Evolutionary conservation across 345 rosid genomes (phyloP), one percentile per base, ranked within the genome.

Genomic region (Citrus trifoliata): DNA sequence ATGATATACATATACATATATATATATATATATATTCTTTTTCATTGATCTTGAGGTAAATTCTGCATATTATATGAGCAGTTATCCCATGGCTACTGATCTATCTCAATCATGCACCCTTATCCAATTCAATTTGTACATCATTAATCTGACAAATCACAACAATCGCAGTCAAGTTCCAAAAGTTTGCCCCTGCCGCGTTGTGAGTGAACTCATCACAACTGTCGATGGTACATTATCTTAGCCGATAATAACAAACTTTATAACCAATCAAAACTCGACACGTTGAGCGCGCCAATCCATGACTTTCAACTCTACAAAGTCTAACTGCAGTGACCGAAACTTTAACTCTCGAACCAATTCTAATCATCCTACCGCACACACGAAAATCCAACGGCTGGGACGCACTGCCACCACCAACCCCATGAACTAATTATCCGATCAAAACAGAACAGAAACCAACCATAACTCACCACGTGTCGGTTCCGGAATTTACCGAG

Each of bases 301-400:
- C 78, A 0, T 27, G 30, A 68, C 64, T 42, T 37, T 51, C 27
- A 32, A 64, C 59, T 33, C 38, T n/a, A 7, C 7, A 70, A 13
- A 46, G 51, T 46, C 51, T 3, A 46, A 74, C 83, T 69, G 81
- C 78, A 73, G 88, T 80, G 71, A 86, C 76, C 77, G 64, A 83
- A 78, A 76, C 79, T 51, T 51, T 77, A 67, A 79, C 75, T 33
- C 59, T 51, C 25, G 21, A 35, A 21, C 51, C 33, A 14, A 19
- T 35, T 19, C 51, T 13, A 46, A 14, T 10, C 6, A 60, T 35
- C 80, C 79, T 35, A 25, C n/a, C 7, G 37, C 46, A 56, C 14
- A 4, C 25, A 8, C 35, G 35, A 46, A 59, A 28, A 91, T 93
- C 95, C 71, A 82, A 90, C 90, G 96, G 89, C 58, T 80, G 76